These are phyloP conservation scores for Colletotrichum tabaci DNA, from an alignment of 2,329 filamentous ascomycete species.

Conservation along the genomic window DNA sequence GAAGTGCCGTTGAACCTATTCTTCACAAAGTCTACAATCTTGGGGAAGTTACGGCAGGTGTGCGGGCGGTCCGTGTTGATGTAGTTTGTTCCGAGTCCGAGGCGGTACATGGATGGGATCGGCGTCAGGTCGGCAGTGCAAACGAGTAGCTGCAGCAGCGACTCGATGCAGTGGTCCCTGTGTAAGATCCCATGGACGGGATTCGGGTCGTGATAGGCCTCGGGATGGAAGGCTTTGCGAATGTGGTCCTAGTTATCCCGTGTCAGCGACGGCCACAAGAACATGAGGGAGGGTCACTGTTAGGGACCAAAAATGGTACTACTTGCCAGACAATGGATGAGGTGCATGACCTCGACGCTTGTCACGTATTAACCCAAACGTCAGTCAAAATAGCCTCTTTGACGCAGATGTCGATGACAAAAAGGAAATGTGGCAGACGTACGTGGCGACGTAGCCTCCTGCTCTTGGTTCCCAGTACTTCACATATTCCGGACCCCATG, in stretches of 20 bases:
- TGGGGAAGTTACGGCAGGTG: constrained; percentile 11
- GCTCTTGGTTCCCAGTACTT: constrained; percentile 8
- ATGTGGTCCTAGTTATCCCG: not conserved
- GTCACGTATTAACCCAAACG: not conserved
- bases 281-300: too few relatives aligned
- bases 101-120: constrained; percentile 10
- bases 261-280: not conserved
- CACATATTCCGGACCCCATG: constrained; percentile 9
- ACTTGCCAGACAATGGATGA: not conserved
- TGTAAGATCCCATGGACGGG: constrained; percentile 1
- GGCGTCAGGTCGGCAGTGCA: constrained; percentile 14
- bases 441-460: constrained; percentile 15
- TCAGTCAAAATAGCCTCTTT: too few relatives aligned
- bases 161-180: constrained; percentile 10
- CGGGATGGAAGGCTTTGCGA: constrained; percentile 9
- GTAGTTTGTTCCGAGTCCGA: not conserved
- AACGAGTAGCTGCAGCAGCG: not conserved
- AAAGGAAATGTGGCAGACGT: not conserved
- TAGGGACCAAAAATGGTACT: not conserved
- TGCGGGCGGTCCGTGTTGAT: constrained; percentile 11
- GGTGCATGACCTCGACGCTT: not conserved
- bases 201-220: not conserved
- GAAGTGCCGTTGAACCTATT: constrained; percentile 16
- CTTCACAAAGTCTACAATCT: not conserved
- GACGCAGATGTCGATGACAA: too few relatives aligned